phyloP scores from a whole-genome alignment of 2,329 filamentous ascomycete species.

The Ceratocystis ficicola region DNA sequence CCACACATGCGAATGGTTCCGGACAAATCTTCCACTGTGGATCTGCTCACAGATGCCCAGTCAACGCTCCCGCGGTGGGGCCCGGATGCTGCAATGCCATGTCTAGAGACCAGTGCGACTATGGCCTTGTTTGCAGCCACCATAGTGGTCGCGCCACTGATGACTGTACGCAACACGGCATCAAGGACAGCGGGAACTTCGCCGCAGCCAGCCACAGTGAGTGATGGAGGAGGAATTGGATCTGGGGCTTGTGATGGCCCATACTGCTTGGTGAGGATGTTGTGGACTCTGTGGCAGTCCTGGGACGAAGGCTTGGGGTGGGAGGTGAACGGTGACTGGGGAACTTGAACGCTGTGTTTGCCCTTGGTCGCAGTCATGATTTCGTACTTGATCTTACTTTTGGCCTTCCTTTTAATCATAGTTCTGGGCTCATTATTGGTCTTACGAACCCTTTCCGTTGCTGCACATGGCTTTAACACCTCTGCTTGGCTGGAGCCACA shows the following conservation, averaged over 20 bases:
- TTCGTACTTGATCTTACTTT: neutral
- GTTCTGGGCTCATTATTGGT: neutral
- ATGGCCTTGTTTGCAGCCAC: slow-evolving; percentile 51
- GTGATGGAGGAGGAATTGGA: slow-evolving; percentile 3
- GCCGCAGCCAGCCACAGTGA: slow-evolving; percentile 51
- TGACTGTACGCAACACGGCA: slow-evolving; percentile 40
- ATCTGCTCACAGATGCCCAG: slow-evolving; percentile 57
- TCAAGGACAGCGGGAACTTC: slow-evolving; percentile 45
- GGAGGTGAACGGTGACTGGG: slow-evolving; percentile 2
- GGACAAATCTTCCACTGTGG: slow-evolving; percentile 48
- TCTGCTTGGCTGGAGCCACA: neutral
- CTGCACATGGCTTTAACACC: neutral
- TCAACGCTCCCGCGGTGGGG: slow-evolving; percentile 60
- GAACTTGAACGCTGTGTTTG: neutral
- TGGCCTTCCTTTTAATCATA: neutral
- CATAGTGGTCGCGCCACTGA: slow-evolving; percentile 41
- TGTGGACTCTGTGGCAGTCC: slow-evolving; percentile 2
- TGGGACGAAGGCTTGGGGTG: neutral
- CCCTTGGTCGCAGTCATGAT: neutral
- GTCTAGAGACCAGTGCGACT: slow-evolving; percentile 49
- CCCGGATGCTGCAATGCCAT: slow-evolving; percentile 50
- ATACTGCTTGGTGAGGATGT: neutral
- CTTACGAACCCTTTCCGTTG: neutral
- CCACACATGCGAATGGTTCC: slow-evolving; percentile 60
- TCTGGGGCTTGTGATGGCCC: neutral